phyloP scores from a whole-genome alignment of 352 stramenopile genomes.

The Blastocystis sp. region DNA sequence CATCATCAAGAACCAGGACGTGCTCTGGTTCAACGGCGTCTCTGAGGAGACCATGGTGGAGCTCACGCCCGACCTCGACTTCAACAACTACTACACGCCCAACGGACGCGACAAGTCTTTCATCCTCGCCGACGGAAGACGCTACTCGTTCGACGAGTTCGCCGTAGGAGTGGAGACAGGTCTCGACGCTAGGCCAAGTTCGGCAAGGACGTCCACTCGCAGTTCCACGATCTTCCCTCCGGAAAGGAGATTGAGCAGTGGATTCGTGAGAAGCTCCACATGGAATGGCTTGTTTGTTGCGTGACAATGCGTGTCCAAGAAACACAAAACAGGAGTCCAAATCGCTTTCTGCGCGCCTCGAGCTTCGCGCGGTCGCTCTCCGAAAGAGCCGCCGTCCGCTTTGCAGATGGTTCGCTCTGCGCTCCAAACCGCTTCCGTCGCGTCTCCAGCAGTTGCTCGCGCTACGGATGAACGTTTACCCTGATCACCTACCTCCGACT shows the following conservation, averaged over 20 bases:
- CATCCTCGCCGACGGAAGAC: neutral
- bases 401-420: neutral
- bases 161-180: neutral
- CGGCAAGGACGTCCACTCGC: slow-evolving; percentile 21
- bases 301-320: neutral
- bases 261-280: slow-evolving; percentile 52
- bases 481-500: neutral
- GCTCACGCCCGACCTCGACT: slow-evolving; percentile 20
- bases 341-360: neutral
- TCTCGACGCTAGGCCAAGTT: neutral
- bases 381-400: neutral
- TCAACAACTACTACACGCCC: slow-evolving; percentile 50
- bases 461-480: neutral
- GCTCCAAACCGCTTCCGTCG: neutral
- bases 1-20: slow-evolving; percentile 48
- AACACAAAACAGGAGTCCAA: neutral
- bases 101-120: slow-evolving; percentile 31
- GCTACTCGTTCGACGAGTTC: slow-evolving; percentile 31
- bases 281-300: slow-evolving; percentile 19
- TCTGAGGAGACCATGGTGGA: neutral
- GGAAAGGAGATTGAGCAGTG: slow-evolving; percentile 33
- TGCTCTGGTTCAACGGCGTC: slow-evolving; percentile 43
- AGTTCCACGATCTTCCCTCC: slow-evolving; percentile 38
- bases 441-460: neutral
- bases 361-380: neutral